Conservation (phyloP, 805 yeast species). For the Yarrowia sp. region DNA sequence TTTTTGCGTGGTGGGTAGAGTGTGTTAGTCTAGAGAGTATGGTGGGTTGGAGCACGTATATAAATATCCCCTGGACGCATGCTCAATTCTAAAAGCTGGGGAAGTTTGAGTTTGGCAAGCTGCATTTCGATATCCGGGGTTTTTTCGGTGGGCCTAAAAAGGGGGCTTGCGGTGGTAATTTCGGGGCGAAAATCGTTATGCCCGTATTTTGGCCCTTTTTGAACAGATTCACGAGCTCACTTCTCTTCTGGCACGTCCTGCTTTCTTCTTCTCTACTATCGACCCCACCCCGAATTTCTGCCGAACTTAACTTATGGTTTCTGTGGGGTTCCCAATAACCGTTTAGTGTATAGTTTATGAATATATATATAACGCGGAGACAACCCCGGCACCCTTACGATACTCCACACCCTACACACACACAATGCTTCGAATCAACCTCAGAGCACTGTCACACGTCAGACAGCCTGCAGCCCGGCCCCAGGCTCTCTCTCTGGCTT, state of each 20-base stretch:
- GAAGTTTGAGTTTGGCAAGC: conserved; percentile 15
- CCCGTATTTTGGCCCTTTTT: neutral
- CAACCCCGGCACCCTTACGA: neutral
- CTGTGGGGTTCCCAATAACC: conserved; percentile 39
- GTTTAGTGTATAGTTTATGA: conserved; percentile 22
- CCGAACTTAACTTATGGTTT: conserved; percentile 26
- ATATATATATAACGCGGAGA: neutral
- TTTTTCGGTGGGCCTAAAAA: conserved; percentile 3
- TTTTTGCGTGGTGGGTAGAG: neutral
- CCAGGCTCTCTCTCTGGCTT: neutral
- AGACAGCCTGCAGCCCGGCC: conserved; percentile 20
- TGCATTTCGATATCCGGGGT: conserved; percentile 37
- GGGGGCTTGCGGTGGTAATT: neutral
- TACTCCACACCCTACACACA: neutral
- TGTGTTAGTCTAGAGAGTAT: neutral
- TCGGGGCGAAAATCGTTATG: neutral
- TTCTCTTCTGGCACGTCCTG: neutral
- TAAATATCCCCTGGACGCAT: conserved; percentile 4
- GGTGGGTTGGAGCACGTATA: neutral
- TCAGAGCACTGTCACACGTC: conserved; percentile 23
- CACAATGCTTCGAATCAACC: conserved; percentile 36
- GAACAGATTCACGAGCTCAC: neutral
- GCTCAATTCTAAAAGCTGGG: conserved; percentile 23
- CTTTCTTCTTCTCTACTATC: too few relatives aligned
- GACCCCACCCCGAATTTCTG: conserved; percentile 18